Evolutionary conservation across 345 rosid species (phyloP), one percentile per base, ranked within the genome.

Genomic region (Populus simonii): DNA sequence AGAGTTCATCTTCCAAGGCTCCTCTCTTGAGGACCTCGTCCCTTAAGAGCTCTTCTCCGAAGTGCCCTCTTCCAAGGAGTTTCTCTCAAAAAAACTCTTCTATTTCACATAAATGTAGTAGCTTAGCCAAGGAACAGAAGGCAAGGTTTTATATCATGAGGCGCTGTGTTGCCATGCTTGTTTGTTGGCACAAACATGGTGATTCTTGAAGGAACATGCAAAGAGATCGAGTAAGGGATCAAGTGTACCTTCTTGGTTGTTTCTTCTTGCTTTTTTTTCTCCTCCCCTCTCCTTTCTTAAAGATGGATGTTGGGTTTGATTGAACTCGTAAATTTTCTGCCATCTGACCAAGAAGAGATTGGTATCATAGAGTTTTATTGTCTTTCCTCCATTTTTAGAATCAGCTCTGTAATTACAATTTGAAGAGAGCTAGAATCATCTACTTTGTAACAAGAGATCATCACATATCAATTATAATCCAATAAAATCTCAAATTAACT

Each of bases 111-210:
- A 95, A 93, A 78, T 95, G 92, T 66, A 92, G 92, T 81, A 91
- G 87, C 90, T 75, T 95, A 80, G 99, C 99, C 71, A 93, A 95
- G 82, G 99, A 95, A 78, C 97, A 95, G 77, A 95, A 95, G 86
- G 93, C 99, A 7, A 90, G 93, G 84, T 93, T 95, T 81, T 95
- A 95, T 80, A 93, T 95, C 86, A 95, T 95, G 94, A 90, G 97
- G 80, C 87, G 98, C 74, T 95, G 99, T 83, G 97, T 95, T 75
- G 97, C 99, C 59, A 95, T 95, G 99, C 99, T 95, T 78, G 98
- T 92, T 82, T 93, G 98, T 68, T 95, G 99, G 99, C 96, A 92
- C 79, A 95, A 92, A 73, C 97, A 95, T 83, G 93, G 97, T 9
- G 99, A 95, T 87, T 82, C 92, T 76, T 90, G 78, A 88, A 38